Conservation (phyloP, 2,329 filamentous ascomycete species). For the Cladosporium colombiae region DNA sequence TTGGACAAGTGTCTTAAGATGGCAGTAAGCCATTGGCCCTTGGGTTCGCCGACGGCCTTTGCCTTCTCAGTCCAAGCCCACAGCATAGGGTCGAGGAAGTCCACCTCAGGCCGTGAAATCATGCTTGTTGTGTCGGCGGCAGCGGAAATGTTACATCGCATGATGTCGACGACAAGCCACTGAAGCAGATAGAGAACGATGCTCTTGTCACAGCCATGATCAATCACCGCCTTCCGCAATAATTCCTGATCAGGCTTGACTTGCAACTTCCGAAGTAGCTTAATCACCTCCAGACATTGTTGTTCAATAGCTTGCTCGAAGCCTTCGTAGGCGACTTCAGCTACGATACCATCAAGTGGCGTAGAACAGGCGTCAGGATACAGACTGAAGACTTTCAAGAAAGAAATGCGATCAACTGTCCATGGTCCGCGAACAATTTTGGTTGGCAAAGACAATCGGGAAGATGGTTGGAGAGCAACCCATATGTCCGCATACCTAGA, state of each 20-base stretch:
- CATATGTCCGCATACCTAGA: conserved; percentile 21
- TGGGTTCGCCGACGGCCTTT: conserved; percentile 26
- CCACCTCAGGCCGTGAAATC: conserved; percentile 23
- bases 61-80: conserved; percentile 39
- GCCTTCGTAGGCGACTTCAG: conserved; percentile 34
- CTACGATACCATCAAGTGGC: conserved; percentile 20
- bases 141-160: background rate
- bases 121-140: background rate
- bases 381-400: conserved; percentile 17
- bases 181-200: conserved; percentile 31
- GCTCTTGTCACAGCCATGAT: conserved; percentile 34
- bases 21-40: conserved; percentile 35
- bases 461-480: conserved; percentile 25
- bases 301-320: conserved; percentile 33
- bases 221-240: conserved; percentile 35
- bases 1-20: conserved; percentile 25
- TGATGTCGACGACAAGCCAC: conserved; percentile 18
- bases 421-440: conserved; percentile 31
- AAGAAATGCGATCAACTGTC: conserved; percentile 27
- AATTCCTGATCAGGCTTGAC: conserved; percentile 30
- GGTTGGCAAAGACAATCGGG: conserved; percentile 25
- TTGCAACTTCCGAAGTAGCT: conserved; percentile 29
- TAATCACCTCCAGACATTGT: conserved; percentile 26
- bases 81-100: conserved; percentile 36
- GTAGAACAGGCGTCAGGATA: conserved; percentile 6